Evolutionary conservation across 179 eudicot species (phyloP), one percentile per base, ranked within the genome.

Genomic region (Silene noctiflora): DNA sequence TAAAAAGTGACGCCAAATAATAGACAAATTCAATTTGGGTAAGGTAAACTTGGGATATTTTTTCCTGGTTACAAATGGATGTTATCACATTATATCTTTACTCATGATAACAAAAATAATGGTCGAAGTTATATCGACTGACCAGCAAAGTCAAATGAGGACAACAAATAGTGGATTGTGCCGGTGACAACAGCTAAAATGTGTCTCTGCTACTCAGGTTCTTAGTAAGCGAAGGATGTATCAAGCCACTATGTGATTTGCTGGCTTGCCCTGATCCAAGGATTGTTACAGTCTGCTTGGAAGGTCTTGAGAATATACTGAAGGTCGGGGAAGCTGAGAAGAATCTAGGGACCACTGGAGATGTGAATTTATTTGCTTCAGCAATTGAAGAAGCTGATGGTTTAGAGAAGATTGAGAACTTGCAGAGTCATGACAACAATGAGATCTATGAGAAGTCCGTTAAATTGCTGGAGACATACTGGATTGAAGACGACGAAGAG

Each of bases 241-340:
- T 91, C 69, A 89, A 88, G 75, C 93, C 93, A 12, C 70, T 89
- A 53, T 91, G 96, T 78, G 93, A 91, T 81, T 86, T 89, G 42
- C 77, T 91, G 44, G 81, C 76, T 12, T 89, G 93, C 72, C 89
- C 91, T 22, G 96, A 91, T 80, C 90, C 91, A 12, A 89, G 91
- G 76, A 88, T 89, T 63, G 87, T 91, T 71, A 88, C 88, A 2
- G 91, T 91, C 9, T 91, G 93, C 83, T 67, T 91, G 66, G 93
- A 89, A 79, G 96, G 91, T 31, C 90, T 91, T 74, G 96, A 87
- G 46, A 89, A 89, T 59, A 91, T 91, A 9, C 73, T 91, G 60
- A 91, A 89, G 87, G 89, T 84, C 25, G 93, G 96, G 14, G 90
- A 91, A 70, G 82, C 83, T 22, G 93, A 89, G 79, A 91, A 89